Evolutionary conservation across 2,329 filamentous ascomycete genomes (phyloP).

Genomic region (Penicillium brasilianum): DNA sequence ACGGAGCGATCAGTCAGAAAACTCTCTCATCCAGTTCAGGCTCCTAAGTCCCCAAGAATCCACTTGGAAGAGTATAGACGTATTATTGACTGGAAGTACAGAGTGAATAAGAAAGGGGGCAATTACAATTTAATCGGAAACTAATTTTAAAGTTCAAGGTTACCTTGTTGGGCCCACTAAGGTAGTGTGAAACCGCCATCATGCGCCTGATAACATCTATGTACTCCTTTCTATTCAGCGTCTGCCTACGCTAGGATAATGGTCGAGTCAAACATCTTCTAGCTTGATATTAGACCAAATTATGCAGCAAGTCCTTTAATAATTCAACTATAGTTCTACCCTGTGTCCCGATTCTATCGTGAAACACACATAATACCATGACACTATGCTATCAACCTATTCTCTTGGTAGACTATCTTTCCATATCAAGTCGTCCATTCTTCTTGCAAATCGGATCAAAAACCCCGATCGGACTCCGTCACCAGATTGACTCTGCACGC

Average conservation of each 20-base stretch:
- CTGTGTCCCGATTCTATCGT: background rate
- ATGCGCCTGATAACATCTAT: background rate
- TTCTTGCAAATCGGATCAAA: background rate
- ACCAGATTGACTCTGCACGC: conserved; percentile 15
- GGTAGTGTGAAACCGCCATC: background rate
- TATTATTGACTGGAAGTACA: background rate
- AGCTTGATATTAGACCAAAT: background rate
- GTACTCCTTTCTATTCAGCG: background rate
- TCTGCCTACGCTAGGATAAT: background rate
- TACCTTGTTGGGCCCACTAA: background rate
- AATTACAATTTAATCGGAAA: background rate
- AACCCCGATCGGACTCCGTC: conserved; percentile 21
- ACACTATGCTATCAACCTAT: background rate
- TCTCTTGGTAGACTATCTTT: background rate
- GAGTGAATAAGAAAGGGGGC: background rate
- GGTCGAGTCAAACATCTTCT: background rate
- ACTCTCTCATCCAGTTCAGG: background rate
- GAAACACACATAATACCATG: background rate
- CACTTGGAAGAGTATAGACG: background rate
- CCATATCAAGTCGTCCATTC: background rate
- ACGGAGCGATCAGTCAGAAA: background rate
- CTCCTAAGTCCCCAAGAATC: background rate
- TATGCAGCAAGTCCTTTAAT: background rate
- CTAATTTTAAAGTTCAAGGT: background rate
- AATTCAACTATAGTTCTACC: background rate